These are phyloP conservation scores for Xylaria intraflava DNA, from an alignment of 495 filamentous ascomycete genomes.

Conservation along the genomic window DNA sequence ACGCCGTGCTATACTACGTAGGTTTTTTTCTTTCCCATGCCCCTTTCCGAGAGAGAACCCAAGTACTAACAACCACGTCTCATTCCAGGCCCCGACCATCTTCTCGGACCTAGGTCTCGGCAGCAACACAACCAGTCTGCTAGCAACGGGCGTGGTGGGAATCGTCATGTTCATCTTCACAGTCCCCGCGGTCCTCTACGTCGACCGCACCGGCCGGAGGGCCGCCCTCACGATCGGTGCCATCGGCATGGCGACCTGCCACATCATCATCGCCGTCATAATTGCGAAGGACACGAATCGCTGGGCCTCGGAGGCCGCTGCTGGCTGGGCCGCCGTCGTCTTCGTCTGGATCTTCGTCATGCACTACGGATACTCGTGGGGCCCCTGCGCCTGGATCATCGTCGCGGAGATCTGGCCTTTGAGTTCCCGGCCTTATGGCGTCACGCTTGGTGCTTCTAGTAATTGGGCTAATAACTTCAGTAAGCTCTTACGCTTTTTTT, in stretches of 20 bases:
- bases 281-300: conserved; percentile 56
- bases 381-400: conserved; percentile 64
- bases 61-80: background rate
- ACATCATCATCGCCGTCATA: conserved; percentile 70
- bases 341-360: conserved; percentile 82
- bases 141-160: conserved; percentile 75
- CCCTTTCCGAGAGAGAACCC: background rate
- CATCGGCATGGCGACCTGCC: conserved; percentile 54
- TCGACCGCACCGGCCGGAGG: conserved; percentile 55
- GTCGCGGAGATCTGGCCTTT: conserved; percentile 74
- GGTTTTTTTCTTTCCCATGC: background rate
- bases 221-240: conserved; percentile 51
- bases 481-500: background rate
- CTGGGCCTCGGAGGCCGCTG: conserved; percentile 52
- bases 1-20: conserved; percentile 54
- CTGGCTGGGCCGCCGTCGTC: conserved; percentile 70
- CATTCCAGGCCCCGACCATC: conserved; percentile 60
- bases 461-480: conserved; percentile 52
- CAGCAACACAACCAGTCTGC: conserved; percentile 56
- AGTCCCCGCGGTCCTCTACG: conserved; percentile 61
- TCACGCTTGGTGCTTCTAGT: conserved; percentile 58
- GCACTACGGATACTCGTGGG: conserved; percentile 74
- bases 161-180: conserved; percentile 68
- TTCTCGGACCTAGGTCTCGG: conserved; percentile 62
- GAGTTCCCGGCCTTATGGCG: conserved; percentile 65